Conservation (phyloP, 2,329 filamentous ascomycete species). For the Xylaria sp. region DNA sequence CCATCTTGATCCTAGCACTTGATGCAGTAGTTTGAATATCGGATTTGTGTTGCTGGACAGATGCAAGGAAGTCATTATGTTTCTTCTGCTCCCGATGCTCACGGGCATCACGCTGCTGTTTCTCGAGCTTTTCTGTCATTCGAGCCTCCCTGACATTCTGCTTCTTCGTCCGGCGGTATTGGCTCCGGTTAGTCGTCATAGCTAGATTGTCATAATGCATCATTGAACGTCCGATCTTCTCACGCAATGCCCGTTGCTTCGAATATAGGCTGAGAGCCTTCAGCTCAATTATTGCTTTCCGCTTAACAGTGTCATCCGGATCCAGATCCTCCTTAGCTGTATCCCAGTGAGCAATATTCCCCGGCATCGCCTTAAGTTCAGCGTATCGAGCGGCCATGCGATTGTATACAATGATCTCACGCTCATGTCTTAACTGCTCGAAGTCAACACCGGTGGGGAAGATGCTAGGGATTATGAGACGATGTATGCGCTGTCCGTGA, state of each 20-base stretch:
- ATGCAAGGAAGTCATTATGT: conserved; percentile 89
- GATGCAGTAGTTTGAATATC: conserved; percentile 78
- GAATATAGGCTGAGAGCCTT: conserved; percentile 89
- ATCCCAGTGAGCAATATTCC: conserved; percentile 90
- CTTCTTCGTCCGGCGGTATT: conserved; percentile 96
- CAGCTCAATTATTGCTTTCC: conserved; percentile 93
- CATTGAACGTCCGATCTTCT: conserved; percentile 90
- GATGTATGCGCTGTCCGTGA: conserved; percentile 79
- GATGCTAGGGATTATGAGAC: conserved; percentile 84
- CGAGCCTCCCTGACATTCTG: conserved; percentile 94
- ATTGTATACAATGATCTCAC: conserved; percentile 90
- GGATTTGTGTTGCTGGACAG: conserved; percentile 82
- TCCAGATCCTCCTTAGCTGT: conserved; percentile 73
- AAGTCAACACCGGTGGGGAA: conserved; percentile 91
- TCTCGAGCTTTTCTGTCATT: conserved; percentile 98
- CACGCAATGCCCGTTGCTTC: conserved; percentile 87
- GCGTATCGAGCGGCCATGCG: conserved; percentile 85
- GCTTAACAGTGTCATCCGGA: conserved; percentile 83
- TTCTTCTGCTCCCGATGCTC: conserved; percentile 98
- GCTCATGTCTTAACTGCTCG: conserved; percentile 85
- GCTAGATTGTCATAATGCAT: conserved; percentile 95
- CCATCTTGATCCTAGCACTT: conserved; percentile 77
- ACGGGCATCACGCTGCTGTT: conserved; percentile 95
- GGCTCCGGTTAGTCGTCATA: conserved; percentile 93
- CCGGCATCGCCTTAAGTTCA: conserved; percentile 84